Conservation (phyloP, 2,329 filamentous ascomycete genomes). For the Penicillium sp. region DNA sequence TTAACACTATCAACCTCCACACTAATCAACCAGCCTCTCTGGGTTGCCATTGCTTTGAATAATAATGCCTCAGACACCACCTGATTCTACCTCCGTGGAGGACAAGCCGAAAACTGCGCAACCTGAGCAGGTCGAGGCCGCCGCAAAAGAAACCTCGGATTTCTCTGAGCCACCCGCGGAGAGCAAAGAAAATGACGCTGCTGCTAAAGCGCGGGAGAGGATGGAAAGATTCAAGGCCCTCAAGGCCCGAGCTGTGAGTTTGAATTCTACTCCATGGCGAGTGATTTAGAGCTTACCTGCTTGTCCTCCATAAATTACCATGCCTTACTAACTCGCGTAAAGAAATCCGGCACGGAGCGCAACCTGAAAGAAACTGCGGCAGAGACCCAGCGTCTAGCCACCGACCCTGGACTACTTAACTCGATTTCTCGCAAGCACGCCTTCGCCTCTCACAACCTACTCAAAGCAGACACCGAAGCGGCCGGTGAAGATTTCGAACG, state of each 20-base stretch:
- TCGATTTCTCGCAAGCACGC: constrained; percentile 83
- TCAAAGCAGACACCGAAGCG: constrained; percentile 88
- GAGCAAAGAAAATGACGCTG: constrained; percentile 31
- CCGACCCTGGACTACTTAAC: constrained; percentile 75
- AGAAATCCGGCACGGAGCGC: constrained; percentile 49
- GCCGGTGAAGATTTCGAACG: constrained; percentile 91
- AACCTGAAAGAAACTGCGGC: constrained; percentile 84
- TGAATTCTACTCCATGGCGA: background rate
- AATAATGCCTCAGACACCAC: constrained; percentile 26
- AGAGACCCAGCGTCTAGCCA: constrained; percentile 77
- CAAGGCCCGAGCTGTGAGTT: constrained; percentile 69
- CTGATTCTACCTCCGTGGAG: constrained; percentile 21
- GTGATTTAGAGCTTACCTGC: background rate
- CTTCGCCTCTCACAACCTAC: constrained; percentile 85
- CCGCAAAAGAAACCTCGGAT: constrained; percentile 16
- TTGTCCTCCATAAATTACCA: background rate
- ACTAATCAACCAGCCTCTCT: background rate
- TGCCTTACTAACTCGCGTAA: constrained; percentile 27
- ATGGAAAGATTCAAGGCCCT: constrained; percentile 84
- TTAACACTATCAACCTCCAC: background rate
- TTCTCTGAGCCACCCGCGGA: constrained; percentile 18
- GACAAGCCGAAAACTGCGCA: constrained; percentile 16
- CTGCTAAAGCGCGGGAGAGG: constrained; percentile 59
- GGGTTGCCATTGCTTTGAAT: background rate
- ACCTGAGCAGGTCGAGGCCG: constrained; percentile 17